Evolutionary conservation across 2,329 filamentous ascomycete genomes (phyloP).

Genomic region (Trematosphaeria pertusa): DNA sequence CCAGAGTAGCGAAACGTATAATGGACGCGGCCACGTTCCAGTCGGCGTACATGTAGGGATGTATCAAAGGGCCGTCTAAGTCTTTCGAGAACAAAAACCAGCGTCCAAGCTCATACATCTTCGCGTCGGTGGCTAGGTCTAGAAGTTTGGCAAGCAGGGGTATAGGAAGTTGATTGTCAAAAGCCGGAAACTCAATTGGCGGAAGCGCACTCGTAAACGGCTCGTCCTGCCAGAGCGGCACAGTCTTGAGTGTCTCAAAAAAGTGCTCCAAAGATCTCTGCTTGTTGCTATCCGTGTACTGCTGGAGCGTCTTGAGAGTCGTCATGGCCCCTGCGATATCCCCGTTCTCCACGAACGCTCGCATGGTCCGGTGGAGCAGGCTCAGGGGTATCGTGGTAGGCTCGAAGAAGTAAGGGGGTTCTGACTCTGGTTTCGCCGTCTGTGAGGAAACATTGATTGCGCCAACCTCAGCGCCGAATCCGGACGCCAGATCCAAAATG

Average conservation of each 20-base stretch:
- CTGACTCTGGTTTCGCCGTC: constrained; percentile 11
- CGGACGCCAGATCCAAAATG: constrained; percentile 49
- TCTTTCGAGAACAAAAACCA: constrained; percentile 62
- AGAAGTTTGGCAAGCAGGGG: constrained; percentile 59
- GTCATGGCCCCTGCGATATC: constrained; percentile 48
- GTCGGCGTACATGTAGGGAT: constrained; percentile 53
- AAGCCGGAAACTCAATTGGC: constrained; percentile 54
- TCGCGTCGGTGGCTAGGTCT: constrained; percentile 56
- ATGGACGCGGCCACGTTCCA: constrained; percentile 60
- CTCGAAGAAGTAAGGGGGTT: constrained; percentile 52
- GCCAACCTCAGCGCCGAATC: constrained; percentile 50
- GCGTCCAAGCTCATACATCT: constrained; percentile 57
- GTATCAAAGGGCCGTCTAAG: constrained; percentile 62
- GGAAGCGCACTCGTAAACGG: constrained; percentile 34
- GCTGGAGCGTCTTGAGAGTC: constrained; percentile 48
- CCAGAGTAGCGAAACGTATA: constrained; percentile 61
- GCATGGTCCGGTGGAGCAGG: constrained; percentile 52
- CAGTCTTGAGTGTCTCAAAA: constrained; percentile 42
- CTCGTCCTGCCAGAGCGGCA: constrained; percentile 23
- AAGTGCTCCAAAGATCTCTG: constrained; percentile 51
- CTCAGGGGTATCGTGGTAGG: constrained; percentile 52
- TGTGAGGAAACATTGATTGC: constrained; percentile 44
- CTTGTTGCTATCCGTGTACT: constrained; percentile 54
- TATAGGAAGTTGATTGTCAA: constrained; percentile 54
- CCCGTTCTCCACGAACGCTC: constrained; percentile 48